A percentile compares a stretch with the other conserved stretches of the same genome.
Conservation (phyloP, 768 basidiomycete species). For the Russula dissimulans region DNA sequence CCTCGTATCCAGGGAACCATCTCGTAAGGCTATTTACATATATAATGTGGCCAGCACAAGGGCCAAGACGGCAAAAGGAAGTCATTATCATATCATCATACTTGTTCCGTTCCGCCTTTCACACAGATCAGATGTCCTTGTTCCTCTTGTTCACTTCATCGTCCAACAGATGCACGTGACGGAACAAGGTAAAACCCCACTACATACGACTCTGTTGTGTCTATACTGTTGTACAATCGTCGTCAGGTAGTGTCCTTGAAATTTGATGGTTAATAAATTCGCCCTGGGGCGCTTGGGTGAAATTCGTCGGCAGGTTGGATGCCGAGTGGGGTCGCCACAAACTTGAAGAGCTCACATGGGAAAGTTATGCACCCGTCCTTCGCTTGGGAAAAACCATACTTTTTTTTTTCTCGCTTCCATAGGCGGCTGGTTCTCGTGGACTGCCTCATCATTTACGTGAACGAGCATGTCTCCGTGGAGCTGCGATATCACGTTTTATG, state of each 20-base stretch:
- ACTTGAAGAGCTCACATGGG: neutral
- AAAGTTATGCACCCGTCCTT: too few species aligned
- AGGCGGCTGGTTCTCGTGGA: too few species aligned
- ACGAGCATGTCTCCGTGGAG: too few species aligned
- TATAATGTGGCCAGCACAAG: neutral
- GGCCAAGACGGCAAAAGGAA: neutral
- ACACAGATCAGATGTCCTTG: neutral
- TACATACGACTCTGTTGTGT: too few species aligned
- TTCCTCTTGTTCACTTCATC: neutral
- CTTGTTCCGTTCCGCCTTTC: too few species aligned
- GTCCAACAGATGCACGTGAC: neutral
- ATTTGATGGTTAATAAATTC: neutral
- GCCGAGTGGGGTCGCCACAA: neutral
- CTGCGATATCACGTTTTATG: too few species aligned
- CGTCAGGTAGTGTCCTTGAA: neutral
- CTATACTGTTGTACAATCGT: neutral
- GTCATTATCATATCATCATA: neutral
- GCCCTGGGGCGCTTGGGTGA: neutral
- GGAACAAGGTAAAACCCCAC: neutral
- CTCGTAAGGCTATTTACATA: neutral
- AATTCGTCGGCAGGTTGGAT: neutral
- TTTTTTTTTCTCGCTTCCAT: too few species aligned
- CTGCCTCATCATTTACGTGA: too few species aligned
- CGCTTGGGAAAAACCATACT: too few species aligned
- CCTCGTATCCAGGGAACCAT: conserved; percentile 12